Evolutionary conservation across 805 yeast genomes (phyloP), one percentile per base, ranked within the genome.

Genomic region (Geotrichum ghanense): DNA sequence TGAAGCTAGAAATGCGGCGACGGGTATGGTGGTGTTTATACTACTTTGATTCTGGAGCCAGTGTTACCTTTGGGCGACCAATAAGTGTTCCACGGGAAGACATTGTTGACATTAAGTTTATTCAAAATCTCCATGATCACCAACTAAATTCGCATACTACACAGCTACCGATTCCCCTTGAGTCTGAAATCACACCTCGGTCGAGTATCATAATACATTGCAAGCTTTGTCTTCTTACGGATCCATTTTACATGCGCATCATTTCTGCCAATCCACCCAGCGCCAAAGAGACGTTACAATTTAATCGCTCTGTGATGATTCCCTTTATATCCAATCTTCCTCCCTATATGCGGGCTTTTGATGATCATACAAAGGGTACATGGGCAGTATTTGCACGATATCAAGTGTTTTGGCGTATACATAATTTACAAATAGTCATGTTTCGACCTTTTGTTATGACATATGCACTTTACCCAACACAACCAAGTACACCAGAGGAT

Each of bases 1-100:
- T 73, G 23, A 71, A 73, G 53, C 60, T 70, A 45, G 84, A 78
- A 53, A 68, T 73, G 58, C 69, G 83, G 51, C 66, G 83, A 55
- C 62, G 84, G 46, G 59, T 78, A 25, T 81, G 84, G 83, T 80
- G 84, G 82, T 80, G 81, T 1, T 53, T 81, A 10, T 78, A 75
- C 52, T 71, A 74, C 45, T 77, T 77, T 53, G 85, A 79, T 59
- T 73, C 78, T 16, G 79, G 81, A 45, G 75, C 82, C 16, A 74
- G 82, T 1, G 67, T 79, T 20, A 74, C 82, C 0, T 76, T 77
- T 60, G 85, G 84, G 14, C 64, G 87, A 53, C 86, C 87, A 1
- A 69, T 75, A 3, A 71, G 70, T 51, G 60, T 75, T 42, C 81
- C 81, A 1, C 60, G 63, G 7, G 59, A 62, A 12, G 69, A 68